Evolutionary conservation across 257 asterid species (phyloP).

Genomic region (Asclepias syriaca): DNA sequence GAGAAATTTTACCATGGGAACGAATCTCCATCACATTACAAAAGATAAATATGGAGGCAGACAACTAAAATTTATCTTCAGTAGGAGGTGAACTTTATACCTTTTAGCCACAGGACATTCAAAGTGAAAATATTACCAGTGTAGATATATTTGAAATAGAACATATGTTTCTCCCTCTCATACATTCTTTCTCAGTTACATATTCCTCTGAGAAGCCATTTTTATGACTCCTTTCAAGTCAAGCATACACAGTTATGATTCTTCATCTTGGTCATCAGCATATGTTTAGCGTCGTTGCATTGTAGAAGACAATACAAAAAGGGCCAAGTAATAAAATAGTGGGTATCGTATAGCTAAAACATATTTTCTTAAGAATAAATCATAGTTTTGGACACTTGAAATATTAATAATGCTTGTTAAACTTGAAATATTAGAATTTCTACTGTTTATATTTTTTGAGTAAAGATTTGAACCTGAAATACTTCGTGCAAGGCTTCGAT

Average conservation of each 20-base stretch:
- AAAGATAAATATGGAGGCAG: background rate
- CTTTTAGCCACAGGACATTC: background rate
- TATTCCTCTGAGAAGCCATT: constrained; percentile 6
- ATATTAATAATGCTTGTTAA: constrained; percentile 2
- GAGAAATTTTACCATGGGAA: background rate
- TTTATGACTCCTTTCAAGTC: constrained; percentile 15
- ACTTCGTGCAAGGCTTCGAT: constrained; percentile 99
- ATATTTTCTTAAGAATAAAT: background rate
- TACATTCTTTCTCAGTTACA: background rate
- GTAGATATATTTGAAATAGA: background rate
- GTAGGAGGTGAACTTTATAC: background rate
- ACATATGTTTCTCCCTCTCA: background rate
- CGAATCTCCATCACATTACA: background rate
- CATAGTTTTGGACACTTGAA: background rate
- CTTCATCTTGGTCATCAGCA: background rate
- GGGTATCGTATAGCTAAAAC: background rate
- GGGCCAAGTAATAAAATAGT: background rate
- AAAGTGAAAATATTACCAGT: background rate
- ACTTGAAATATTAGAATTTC: constrained; percentile 11
- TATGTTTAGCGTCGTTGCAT: background rate
- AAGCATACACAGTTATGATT: constrained; percentile 5
- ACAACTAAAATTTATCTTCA: background rate
- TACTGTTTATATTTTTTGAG: constrained; percentile 35
- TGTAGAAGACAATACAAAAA: background rate
- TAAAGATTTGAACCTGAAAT: constrained; percentile 94